Conservation (phyloP, 148 eudicot genomes). For the Pouteria glomerata region DNA sequence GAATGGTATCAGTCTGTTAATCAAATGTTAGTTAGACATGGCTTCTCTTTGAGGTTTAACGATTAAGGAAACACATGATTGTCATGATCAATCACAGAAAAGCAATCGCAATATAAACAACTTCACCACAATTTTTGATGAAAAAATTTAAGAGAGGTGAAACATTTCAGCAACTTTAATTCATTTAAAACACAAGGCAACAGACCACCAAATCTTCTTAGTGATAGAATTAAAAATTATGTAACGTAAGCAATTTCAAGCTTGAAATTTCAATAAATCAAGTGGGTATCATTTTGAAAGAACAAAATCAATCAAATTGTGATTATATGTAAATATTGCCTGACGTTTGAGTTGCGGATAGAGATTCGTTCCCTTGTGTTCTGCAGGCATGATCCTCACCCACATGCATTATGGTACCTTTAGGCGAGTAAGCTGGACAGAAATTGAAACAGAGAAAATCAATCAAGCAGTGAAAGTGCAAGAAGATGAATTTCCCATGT, state of each 20-base stretch:
- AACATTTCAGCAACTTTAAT: neutral
- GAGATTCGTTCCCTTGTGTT: conserved; percentile 24
- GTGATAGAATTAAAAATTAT: too few species aligned
- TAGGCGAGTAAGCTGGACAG: conserved; percentile 41
- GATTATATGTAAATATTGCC: conserved; percentile 15
- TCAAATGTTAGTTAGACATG: too few species aligned
- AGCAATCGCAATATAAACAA: neutral
- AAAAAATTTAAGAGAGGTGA: neutral
- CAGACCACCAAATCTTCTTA: neutral
- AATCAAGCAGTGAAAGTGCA: neutral
- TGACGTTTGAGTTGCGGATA: conserved; percentile 30
- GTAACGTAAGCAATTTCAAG: too few species aligned
- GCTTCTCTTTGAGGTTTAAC: too few species aligned
- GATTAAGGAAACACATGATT: neutral
- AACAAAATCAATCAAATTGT: neutral
- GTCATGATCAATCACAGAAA: neutral
- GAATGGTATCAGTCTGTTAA: neutral
- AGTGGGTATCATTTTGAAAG: too few species aligned
- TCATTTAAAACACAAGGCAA: neutral
- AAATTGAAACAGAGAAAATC: conserved; percentile 6
- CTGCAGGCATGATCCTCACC: conserved; percentile 19
- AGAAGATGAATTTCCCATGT: neutral
- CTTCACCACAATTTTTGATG: neutral
- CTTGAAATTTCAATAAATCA: too few species aligned
- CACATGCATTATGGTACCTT: conserved; percentile 28